These are phyloP conservation scores for Ganoderma leucocontextum DNA, from an alignment of 1,284 basidiomycete genomes.

Conservation along the genomic window DNA sequence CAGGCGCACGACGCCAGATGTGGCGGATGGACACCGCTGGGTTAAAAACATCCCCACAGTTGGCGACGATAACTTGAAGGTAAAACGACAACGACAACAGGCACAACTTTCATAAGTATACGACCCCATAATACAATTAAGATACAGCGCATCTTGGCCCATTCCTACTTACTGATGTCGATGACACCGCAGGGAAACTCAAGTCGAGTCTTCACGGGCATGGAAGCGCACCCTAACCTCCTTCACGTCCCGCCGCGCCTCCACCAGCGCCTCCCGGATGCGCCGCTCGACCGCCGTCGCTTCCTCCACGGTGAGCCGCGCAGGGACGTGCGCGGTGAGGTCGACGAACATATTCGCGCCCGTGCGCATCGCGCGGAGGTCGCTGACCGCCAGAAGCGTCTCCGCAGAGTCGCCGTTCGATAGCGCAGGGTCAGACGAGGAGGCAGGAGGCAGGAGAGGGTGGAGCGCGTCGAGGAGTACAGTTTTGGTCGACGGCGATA, in stretches of 20 bases:
- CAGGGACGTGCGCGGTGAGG: constrained; percentile 74
- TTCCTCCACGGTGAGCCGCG: constrained; percentile 64
- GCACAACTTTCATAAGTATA: neutral
- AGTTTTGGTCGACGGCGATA: constrained; percentile 64
- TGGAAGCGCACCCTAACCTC: constrained; percentile 83
- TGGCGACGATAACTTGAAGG: neutral
- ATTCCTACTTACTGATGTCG: neutral
- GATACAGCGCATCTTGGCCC: neutral
- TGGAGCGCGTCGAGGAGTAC: constrained; percentile 62
- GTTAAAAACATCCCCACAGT: too few relatives aligned
- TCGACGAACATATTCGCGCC: constrained; percentile 82
- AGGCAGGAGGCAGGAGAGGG: constrained; percentile 55
- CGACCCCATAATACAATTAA: constrained; percentile 3
- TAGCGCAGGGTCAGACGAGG: constrained; percentile 21
- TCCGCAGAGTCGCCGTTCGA: constrained; percentile 7
- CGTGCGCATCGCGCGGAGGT: constrained; percentile 80
- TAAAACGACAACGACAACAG: neutral
- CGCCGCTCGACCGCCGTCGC: constrained; percentile 67
- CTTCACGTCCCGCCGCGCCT: constrained; percentile 73
- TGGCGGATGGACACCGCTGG: too few relatives aligned
- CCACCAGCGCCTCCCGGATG: constrained; percentile 69
- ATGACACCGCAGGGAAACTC: neutral
- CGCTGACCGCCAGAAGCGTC: constrained; percentile 58
- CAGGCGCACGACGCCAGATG: neutral
- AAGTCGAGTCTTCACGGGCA: constrained; percentile 44